Evolutionary conservation across 257 asterid species (phyloP).

Genomic region (Nyctanthes arbortristis): DNA sequence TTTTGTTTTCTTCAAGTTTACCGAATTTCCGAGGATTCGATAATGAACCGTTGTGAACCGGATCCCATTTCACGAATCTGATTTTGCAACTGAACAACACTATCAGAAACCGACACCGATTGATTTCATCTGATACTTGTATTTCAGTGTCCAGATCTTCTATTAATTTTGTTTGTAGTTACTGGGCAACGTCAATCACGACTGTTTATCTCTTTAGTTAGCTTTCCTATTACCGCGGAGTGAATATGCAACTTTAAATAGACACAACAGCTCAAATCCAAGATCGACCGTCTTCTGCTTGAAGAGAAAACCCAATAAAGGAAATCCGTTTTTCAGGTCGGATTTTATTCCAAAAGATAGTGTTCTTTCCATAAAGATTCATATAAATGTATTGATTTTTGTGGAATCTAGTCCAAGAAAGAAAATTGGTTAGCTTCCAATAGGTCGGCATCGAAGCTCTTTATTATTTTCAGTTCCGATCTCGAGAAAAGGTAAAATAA

Average conservation of each 20-base stretch:
- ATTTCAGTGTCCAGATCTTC: no score
- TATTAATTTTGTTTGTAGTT: no score
- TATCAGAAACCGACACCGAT: no score
- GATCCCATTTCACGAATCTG: no score
- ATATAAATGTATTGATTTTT: conserved; percentile 8
- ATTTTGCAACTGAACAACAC: no score
- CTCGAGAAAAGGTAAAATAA: conserved; percentile 22
- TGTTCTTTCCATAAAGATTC: neutral
- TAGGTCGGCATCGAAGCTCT: conserved; percentile 28
- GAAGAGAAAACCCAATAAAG: conserved; percentile 31
- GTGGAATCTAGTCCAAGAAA: conserved; percentile 28
- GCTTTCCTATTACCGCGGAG: conserved; percentile 39
- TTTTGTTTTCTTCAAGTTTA: no score
- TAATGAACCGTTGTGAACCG: no score
- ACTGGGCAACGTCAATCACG: no score
- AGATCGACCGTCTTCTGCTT: conserved; percentile 36
- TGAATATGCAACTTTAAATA: conserved; percentile 20
- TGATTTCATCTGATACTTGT: no score
- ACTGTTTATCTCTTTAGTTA: conserved; percentile 18
- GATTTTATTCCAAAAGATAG: neutral
- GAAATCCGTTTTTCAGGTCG: conserved; percentile 31
- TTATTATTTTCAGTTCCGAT: conserved; percentile 51
- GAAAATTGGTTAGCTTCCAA: conserved; percentile 7
- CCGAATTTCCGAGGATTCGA: no score
- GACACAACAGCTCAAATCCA: conserved; percentile 29